phyloP scores from a whole-genome alignment of 192 early-diverging fungal genomes.

The Fimicolochytrium jonesii region DNA sequence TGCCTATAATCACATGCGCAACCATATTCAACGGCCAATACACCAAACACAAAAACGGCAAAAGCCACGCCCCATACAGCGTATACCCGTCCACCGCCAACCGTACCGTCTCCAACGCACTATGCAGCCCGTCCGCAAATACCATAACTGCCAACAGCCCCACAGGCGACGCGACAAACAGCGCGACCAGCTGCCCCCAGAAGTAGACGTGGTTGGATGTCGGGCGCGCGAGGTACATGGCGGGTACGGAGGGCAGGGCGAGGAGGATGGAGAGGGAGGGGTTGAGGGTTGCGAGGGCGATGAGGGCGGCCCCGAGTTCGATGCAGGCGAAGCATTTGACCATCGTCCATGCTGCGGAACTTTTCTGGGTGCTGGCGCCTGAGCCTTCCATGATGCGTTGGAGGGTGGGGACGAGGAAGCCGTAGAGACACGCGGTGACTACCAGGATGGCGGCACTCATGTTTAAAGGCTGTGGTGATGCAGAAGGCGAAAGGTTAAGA shows the following conservation, averaged over 20 bases:
- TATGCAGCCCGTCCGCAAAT: not conserved
- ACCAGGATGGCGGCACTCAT: constrained; percentile 3
- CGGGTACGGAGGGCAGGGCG: constrained; percentile 36
- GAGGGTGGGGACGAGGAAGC: constrained; percentile 28
- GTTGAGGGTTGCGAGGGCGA: constrained; percentile 37
- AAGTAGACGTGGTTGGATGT: not conserved
- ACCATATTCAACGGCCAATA: constrained; percentile 44
- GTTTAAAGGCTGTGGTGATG: constrained; percentile 6
- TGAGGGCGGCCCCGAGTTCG: constrained; percentile 26
- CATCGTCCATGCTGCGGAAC: constrained; percentile 33
- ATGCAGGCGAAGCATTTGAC: constrained; percentile 34
- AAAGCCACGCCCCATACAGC: constrained; percentile 38
- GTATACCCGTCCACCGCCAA: constrained; percentile 19
- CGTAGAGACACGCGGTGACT: constrained; percentile 9
- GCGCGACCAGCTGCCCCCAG: constrained; percentile 12
- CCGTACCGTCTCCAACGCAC: constrained; percentile 6
- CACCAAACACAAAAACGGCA: constrained; percentile 27
- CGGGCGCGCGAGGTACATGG: constrained; percentile 25
- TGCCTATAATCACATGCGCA: constrained; percentile 34
- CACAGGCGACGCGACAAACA: constrained; percentile 26
- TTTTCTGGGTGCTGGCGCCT: constrained; percentile 5
- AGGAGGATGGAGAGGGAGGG: constrained; percentile 37
- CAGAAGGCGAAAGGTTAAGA: too few relatives aligned
- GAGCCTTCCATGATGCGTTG: constrained; percentile 29
- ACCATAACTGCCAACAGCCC: constrained; percentile 21